Evolutionary conservation across 2,329 filamentous ascomycete genomes (phyloP).

Genomic region (Ophiostoma perfectum): DNA sequence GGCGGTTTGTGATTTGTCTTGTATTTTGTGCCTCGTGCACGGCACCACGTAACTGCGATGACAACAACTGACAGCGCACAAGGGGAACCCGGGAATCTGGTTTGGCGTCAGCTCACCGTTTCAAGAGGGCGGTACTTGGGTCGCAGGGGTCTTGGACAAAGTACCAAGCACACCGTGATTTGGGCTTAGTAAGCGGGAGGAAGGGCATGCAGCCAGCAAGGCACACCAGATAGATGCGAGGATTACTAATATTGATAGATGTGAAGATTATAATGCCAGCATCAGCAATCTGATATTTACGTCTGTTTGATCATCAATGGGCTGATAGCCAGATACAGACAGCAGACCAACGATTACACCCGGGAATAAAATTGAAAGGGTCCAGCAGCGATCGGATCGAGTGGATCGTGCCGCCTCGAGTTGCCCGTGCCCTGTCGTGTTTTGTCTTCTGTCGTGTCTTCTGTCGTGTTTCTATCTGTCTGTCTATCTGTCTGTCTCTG

Average conservation of each 20-base stretch:
- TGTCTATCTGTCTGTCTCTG: too few species aligned
- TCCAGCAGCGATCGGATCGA: slow-evolving; percentile 2
- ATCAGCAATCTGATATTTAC: not conserved
- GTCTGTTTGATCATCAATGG: not conserved
- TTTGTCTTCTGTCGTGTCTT: not conserved
- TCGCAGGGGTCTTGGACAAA: not conserved
- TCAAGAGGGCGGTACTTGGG: slow-evolving; percentile 9
- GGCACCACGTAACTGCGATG: not conserved
- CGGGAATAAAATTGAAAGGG: slow-evolving; percentile 1
- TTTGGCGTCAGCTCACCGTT: slow-evolving; percentile 13
- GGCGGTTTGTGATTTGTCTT: not conserved
- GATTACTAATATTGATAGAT: too few species aligned
- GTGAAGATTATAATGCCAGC: too few species aligned
- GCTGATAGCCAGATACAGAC: not conserved
- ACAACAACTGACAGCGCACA: slow-evolving; percentile 1
- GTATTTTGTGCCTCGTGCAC: too few species aligned
- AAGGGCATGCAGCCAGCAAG: not conserved
- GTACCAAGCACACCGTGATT: not conserved
- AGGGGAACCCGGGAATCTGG: slow-evolving; percentile 5
- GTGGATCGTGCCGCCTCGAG: slow-evolving; percentile 2
- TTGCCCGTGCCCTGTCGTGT: not conserved
- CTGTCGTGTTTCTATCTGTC: too few species aligned
- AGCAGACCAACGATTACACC: too few species aligned
- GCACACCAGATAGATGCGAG: too few species aligned
- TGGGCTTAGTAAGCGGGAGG: not conserved